These are phyloP conservation scores for Irpex sp. DNA, from an alignment of 1,284 basidiomycete genomes.

Conservation along the genomic window DNA sequence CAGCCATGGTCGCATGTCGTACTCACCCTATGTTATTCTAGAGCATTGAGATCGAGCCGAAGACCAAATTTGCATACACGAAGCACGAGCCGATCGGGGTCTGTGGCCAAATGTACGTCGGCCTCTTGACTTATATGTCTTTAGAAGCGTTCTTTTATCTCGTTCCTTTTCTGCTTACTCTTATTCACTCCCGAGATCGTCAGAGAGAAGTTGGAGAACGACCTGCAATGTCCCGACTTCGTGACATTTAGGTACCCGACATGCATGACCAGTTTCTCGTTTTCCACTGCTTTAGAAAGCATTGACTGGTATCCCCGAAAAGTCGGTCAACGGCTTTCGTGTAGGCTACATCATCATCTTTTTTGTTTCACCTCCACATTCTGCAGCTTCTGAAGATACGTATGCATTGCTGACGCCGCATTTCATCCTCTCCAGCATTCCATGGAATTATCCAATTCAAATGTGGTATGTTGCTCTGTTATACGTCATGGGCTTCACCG, in stretches of 20 bases:
- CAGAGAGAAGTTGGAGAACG: not conserved
- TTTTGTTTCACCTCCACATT: no score
- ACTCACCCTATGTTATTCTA: no score
- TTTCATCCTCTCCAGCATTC: conserved; percentile 54
- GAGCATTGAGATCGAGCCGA: conserved; percentile 81
- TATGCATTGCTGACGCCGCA: no score
- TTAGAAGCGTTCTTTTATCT: not conserved
- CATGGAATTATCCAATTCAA: conserved; percentile 90
- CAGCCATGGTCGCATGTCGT: not conserved
- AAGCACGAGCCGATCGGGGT: conserved; percentile 94
- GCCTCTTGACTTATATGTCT: conserved; percentile 6
- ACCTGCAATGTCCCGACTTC: no score
- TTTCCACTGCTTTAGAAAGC: no score
- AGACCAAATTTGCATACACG: conserved; percentile 80
- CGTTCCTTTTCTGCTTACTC: not conserved
- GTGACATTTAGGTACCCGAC: no score
- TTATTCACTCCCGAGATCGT: not conserved
- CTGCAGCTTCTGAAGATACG: no score
- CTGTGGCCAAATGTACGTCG: conserved; percentile 79
- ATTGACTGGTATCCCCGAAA: no score
- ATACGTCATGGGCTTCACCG: not conserved
- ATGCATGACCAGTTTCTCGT: no score
- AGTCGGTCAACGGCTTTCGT: no score
- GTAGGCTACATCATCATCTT: no score
- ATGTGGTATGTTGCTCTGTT: conserved; percentile 65